These are phyloP conservation scores for Globisporangium camurandrum DNA, from an alignment of 352 stramenopile genomes.

Conservation along the genomic window DNA sequence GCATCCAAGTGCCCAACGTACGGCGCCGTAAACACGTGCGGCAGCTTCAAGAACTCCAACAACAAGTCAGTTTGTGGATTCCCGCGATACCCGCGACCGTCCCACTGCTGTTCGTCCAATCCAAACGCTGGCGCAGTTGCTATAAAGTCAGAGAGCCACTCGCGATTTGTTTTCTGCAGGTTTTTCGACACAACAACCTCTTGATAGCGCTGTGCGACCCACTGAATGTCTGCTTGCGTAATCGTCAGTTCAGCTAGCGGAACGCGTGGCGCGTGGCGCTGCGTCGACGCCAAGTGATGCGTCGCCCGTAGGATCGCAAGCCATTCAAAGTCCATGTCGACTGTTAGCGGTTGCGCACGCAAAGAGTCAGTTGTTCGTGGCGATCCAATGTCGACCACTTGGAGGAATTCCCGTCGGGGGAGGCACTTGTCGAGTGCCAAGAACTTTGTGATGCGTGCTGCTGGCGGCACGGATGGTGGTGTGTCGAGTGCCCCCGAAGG, in stretches of 20 bases:
- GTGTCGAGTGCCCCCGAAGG: neutral
- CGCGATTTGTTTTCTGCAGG: slow-evolving; percentile 34
- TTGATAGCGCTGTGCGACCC: slow-evolving; percentile 42
- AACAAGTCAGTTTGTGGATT: slow-evolving; percentile 96
- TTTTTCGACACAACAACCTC: slow-evolving; percentile 50
- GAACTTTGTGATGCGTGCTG: slow-evolving; percentile 82
- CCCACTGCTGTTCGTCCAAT: slow-evolving; percentile 24
- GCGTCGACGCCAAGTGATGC: slow-evolving; percentile 40
- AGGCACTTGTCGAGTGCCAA: slow-evolving; percentile 99
- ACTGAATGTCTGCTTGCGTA: slow-evolving; percentile 67
- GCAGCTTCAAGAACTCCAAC: slow-evolving; percentile 87
- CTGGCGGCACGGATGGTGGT: slow-evolving; percentile 1
- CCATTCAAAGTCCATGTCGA: slow-evolving; percentile 86
- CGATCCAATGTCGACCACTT: slow-evolving; percentile 83
- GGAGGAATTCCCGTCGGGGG: slow-evolving; percentile 91
- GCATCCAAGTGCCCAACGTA: slow-evolving; percentile 23
- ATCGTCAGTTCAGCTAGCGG: slow-evolving; percentile 72
- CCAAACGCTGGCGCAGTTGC: slow-evolving; percentile 63
- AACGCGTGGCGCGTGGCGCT: slow-evolving; percentile 55
- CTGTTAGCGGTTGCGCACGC: slow-evolving; percentile 22
- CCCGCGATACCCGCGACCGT: slow-evolving; percentile 27
- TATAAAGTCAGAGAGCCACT: slow-evolving; percentile 77
- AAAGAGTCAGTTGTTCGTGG: slow-evolving; percentile 7
- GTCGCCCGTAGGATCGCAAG: slow-evolving; percentile 75
- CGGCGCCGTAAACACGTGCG: slow-evolving; percentile 92